Evolutionary conservation across 371 early-diverging fungal species (phyloP), one percentile per base, ranked within the genome.

Genomic region (Vittaforma corneae): DNA sequence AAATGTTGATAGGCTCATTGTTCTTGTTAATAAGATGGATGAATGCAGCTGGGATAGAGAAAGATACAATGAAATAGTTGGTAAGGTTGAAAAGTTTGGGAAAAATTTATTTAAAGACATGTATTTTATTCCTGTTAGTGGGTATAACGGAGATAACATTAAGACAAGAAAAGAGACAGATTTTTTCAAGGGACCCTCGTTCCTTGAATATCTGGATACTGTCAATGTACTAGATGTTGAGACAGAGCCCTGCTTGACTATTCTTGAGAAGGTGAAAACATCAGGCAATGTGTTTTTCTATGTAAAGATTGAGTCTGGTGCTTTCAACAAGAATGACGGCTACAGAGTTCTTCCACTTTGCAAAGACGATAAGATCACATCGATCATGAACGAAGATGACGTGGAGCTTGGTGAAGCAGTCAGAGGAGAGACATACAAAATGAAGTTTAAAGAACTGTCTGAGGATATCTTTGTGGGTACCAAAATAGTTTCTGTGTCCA

Each of bases 1-100:
- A 35, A 62, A 66, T 32, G 51, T 77, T 0, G 22, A 59, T 16
- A 62, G 59, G 24, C 44, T 77, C 30, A 64, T 77, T 38, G 73
- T 77, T n/a, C 54, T 77, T 18, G 71, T 79, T 5, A 79, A 79
- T 67, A 79, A 79, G 42, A 79, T 79, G 79, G 78, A 77, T 42
- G 71, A 74, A 33, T 76, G 74, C 22, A 30, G 58, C 20, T 77
- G 72, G 73, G 48, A 40, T 29, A 67, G 72, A 50, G 60, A 71
- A 20, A 63, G 77, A 28, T 79, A 65, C 65, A 57, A 48, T 28
- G 62, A 68, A 22, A 77, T 77, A 30, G 40, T 56, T 42, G 58
- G 11, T 6, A 71, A 73, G 48, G 29, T 76, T 16, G 37, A 38
- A 6, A 14, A 18, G 4, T 73, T 62, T 65, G 24, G 69, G 14